These are phyloP conservation scores for Coprinellus aureogranulatus DNA, from an alignment of 768 basidiomycete species.

Conservation along the genomic window DNA sequence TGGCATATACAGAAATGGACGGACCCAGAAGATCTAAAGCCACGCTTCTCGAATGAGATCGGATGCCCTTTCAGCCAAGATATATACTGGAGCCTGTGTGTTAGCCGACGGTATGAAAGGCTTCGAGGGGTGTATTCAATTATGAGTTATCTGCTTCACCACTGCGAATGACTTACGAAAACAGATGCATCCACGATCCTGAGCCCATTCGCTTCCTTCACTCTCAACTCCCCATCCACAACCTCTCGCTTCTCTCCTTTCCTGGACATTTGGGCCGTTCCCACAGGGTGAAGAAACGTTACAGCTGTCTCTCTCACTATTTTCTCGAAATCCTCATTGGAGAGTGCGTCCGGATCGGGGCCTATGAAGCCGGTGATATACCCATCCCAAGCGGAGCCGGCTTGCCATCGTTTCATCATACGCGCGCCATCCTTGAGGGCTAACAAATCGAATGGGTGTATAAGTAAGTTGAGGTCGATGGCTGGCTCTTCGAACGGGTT, in stretches of 20 bases:
- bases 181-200: slow-evolving; percentile 33
- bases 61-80: too few relatives aligned
- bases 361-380: background rate
- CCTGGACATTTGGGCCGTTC: slow-evolving; percentile 26
- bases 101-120: background rate
- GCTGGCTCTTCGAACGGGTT: slow-evolving; percentile 24
- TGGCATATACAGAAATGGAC: too few relatives aligned
- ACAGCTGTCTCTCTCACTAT: slow-evolving; percentile 13
- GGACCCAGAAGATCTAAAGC: too few relatives aligned
- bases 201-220: slow-evolving; percentile 27
- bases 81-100: background rate
- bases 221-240: slow-evolving; percentile 27
- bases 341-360: slow-evolving; percentile 10
- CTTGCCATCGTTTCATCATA: slow-evolving; percentile 5
- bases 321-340: slow-evolving; percentile 19
- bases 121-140: background rate
- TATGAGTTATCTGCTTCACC: background rate
- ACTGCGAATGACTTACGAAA: slow-evolving; percentile 18
- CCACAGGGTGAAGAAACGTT: slow-evolving; percentile 23
- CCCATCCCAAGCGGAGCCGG: slow-evolving; percentile 4
- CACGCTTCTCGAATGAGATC: too few relatives aligned
- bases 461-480: slow-evolving; percentile 5
- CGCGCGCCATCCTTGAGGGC: slow-evolving; percentile 7
- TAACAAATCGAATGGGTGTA: slow-evolving; percentile 4
- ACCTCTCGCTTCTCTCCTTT: slow-evolving; percentile 23